Conservation (phyloP, 257 asterid species). For the Mentha longifolia region DNA sequence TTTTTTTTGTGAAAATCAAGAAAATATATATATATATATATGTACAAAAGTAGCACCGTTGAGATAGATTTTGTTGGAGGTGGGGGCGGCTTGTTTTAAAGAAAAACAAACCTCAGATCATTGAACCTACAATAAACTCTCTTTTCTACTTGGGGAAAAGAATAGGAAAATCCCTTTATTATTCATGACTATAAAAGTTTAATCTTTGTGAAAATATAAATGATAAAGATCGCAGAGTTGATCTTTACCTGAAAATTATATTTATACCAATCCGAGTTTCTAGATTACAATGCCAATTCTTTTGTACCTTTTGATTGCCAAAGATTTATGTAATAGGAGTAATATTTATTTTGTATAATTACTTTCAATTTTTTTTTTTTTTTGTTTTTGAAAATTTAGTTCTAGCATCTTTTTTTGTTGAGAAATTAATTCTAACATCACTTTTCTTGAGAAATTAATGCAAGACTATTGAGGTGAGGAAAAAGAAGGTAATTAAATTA, state of each 20-base stretch:
- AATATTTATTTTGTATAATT: too few species aligned
- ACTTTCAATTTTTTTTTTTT: too few species aligned
- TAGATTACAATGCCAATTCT: too few species aligned
- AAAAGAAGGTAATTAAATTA: neutral
- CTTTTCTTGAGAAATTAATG: neutral
- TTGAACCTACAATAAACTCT: neutral
- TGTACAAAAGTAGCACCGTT: conserved; percentile 6
- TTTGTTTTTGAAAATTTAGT: too few species aligned
- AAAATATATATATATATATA: too few species aligned
- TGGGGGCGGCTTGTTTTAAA: neutral
- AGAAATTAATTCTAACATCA: neutral
- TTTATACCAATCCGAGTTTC: too few species aligned
- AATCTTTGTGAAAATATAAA: neutral
- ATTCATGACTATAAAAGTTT: too few species aligned
- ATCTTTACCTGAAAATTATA: neutral
- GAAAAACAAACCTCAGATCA: neutral
- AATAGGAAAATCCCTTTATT: neutral
- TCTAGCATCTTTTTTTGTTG: neutral
- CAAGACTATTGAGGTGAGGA: neutral
- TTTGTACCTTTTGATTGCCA: too few species aligned
- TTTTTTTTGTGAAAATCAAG: conserved; percentile 37
- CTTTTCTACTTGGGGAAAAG: neutral
- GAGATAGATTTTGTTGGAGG: conserved; percentile 13
- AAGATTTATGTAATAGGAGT: too few species aligned
- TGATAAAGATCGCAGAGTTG: neutral